These are phyloP conservation scores for Lichtheimia ramosa DNA, from an alignment of 371 early-diverging fungal species.

Conservation along the genomic window DNA sequence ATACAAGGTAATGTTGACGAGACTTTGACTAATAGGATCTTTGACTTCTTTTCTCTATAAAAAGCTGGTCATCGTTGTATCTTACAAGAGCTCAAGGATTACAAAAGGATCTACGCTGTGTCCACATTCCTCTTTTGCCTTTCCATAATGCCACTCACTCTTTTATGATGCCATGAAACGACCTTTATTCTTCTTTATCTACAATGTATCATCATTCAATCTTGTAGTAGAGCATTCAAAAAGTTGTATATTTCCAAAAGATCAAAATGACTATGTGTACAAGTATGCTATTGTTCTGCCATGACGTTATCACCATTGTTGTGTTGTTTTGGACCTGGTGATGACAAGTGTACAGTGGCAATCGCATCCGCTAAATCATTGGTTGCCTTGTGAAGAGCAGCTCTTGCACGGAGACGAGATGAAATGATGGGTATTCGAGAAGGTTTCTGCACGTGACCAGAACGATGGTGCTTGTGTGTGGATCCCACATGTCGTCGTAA, in stretches of 20 bases:
- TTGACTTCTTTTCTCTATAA: no score
- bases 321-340: not conserved
- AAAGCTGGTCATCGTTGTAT: no score
- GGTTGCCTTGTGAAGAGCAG: not conserved
- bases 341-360: not conserved
- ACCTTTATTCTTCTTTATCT: no score
- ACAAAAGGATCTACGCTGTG: no score
- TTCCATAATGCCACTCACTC: no score
- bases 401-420: conserved; percentile 1
- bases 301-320: not conserved
- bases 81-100: no score
- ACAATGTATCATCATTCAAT: no score
- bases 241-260: not conserved
- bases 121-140: no score
- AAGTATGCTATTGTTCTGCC: not conserved
- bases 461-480: not conserved
- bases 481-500: not conserved
- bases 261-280: not conserved
- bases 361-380: not conserved
- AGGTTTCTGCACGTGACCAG: not conserved
- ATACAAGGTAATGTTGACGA: no score
- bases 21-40: no score
- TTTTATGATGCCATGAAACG: no score
- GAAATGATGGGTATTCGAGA: not conserved
- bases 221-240: no score